These are phyloP conservation scores for Inonotus obliquus DNA, from an alignment of 1,284 basidiomycete species.

Conservation along the genomic window DNA sequence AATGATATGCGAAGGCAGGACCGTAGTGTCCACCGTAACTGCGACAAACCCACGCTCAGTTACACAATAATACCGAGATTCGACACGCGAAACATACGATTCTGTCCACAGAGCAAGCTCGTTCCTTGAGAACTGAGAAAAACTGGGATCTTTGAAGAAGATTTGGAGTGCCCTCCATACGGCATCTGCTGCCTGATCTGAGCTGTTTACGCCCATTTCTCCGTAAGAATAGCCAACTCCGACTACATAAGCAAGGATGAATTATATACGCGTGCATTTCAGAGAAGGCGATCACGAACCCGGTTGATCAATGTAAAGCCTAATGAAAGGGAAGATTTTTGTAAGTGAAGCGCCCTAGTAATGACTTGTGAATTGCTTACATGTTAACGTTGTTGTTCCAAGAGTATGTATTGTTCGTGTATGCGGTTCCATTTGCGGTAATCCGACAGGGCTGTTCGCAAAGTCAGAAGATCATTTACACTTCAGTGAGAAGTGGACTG, in stretches of 20 bases:
- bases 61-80: not conserved
- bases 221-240: conserved; percentile 61
- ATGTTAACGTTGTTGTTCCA: conserved; percentile 65
- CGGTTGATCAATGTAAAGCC: conserved; percentile 56
- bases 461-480: not conserved
- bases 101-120: conserved; percentile 62
- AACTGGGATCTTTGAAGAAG: conserved; percentile 56
- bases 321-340: conserved; percentile 10
- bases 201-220: conserved; percentile 42
- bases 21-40: conserved; percentile 65
- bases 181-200: conserved; percentile 49
- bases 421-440: conserved; percentile 47
- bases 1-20: conserved; percentile 53
- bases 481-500: conserved; percentile 13
- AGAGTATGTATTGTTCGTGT: conserved; percentile 51
- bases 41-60: not conserved
- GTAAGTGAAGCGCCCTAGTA: no score
- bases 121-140: conserved; percentile 45
- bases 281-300: conserved; percentile 4
- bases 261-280: not conserved
- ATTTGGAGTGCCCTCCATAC: conserved; percentile 65
- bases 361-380: conserved; percentile 24
- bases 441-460: conserved; percentile 51
- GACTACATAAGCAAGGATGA: conserved; percentile 26
- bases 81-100: conserved; percentile 33